Evolutionary conservation across 1,284 basidiomycete genomes (phyloP).

Genomic region (Omphalotus olearius): DNA sequence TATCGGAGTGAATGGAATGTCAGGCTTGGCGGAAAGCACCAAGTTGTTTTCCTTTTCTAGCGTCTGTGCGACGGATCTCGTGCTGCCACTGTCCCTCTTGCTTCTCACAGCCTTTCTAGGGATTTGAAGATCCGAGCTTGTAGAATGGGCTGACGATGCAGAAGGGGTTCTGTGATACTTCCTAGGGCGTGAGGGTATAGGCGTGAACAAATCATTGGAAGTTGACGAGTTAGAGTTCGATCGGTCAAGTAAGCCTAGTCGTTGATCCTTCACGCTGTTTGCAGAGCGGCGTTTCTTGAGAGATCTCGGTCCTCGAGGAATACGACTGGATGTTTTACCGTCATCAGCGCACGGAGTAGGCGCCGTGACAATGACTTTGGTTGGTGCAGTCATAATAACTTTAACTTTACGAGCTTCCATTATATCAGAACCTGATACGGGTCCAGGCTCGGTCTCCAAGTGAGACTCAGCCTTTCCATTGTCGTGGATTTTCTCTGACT

Average conservation of each 20-base stretch:
- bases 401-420: constrained; percentile 24
- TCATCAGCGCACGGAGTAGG: constrained; percentile 35
- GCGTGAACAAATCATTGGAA: constrained; percentile 22
- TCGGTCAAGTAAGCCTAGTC: constrained; percentile 26
- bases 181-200: constrained; percentile 22
- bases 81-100: constrained; percentile 15
- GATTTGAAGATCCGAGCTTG: neutral
- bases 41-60: constrained; percentile 24
- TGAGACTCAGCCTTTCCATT: too few species aligned
- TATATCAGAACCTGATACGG: constrained; percentile 6
- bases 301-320: constrained; percentile 39
- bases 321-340: constrained; percentile 19
- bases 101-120: constrained; percentile 23
- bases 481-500: too few species aligned
- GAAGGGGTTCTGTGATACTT: constrained; percentile 22
- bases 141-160: constrained; percentile 18
- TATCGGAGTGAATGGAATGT: constrained; percentile 25
- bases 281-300: constrained; percentile 21
- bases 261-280: constrained; percentile 20
- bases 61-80: constrained; percentile 9
- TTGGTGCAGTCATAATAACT: constrained; percentile 39
- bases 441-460: too few species aligned
- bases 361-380: constrained; percentile 45
- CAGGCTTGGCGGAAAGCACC: constrained; percentile 17
- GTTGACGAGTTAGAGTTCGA: constrained; percentile 23